A percentile compares a stretch with the other conserved stretches of the same genome.
These are phyloP conservation scores for Ophiostoma populinum DNA, from an alignment of 2,329 filamentous ascomycete species.

Conservation along the genomic window DNA sequence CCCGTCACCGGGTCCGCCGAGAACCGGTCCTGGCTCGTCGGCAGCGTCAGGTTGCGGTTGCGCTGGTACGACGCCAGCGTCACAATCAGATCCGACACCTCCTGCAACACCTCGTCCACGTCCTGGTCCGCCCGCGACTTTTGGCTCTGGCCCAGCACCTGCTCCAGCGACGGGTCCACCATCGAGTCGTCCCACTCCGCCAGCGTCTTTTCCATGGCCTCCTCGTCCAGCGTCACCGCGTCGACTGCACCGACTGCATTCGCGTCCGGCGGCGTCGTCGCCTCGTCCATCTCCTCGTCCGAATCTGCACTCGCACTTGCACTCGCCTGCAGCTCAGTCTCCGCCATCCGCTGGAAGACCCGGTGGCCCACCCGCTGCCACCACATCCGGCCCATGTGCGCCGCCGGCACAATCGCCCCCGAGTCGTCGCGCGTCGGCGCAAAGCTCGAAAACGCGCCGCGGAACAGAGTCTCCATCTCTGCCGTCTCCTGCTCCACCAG, in stretches of 20 bases:
- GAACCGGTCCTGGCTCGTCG: conserved; percentile 43
- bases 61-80: conserved; percentile 64
- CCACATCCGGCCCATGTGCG: conserved; percentile 53
- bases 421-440: conserved; percentile 61
- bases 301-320: too few relatives aligned
- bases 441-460: conserved; percentile 64
- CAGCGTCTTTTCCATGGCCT: conserved; percentile 34
- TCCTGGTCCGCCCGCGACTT: conserved; percentile 38
- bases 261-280: conserved; percentile 14
- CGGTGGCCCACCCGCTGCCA: conserved; percentile 56
- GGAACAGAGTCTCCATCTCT: conserved; percentile 58
- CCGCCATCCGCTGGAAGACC: conserved; percentile 47
- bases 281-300: conserved; percentile 20
- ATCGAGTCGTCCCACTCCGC: conserved; percentile 39
- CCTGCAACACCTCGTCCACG: conserved; percentile 50
- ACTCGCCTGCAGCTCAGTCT: conserved; percentile 28
- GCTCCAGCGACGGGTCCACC: conserved; percentile 40
- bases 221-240: conserved; percentile 25
- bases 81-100: conserved; percentile 60
- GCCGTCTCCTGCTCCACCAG: conserved; percentile 39
- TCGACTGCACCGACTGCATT: background rate
- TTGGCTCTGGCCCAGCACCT: conserved; percentile 25
- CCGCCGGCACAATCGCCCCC: conserved; percentile 49
- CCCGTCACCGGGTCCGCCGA: conserved; percentile 44
- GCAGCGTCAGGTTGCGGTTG: conserved; percentile 55